Conservation (phyloP, 202 grass and related monocot species). For the Zizania palustris region DNA sequence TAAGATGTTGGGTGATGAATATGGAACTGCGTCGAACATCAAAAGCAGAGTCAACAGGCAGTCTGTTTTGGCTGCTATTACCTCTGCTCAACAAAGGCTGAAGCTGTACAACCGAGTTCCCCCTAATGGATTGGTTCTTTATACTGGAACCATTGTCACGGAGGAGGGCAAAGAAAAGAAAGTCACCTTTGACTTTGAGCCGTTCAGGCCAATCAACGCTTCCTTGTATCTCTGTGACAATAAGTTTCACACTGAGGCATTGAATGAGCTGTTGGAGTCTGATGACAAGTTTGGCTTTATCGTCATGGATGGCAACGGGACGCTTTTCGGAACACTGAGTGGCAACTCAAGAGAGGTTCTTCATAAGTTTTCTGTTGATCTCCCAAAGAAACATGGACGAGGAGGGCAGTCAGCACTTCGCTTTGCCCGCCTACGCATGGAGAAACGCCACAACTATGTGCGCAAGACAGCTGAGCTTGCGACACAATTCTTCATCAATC, state of each 20-base stretch:
- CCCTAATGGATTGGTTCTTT: slow-evolving; percentile 59
- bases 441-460: slow-evolving; percentile 61
- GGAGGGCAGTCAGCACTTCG: slow-evolving; percentile 59
- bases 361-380: slow-evolving; percentile 58
- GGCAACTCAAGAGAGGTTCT: slow-evolving; percentile 59
- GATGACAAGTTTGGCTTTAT: slow-evolving; percentile 77
- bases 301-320: slow-evolving; percentile 63
- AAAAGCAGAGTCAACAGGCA: slow-evolving; percentile 72
- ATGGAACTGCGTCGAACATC: slow-evolving; percentile 73
- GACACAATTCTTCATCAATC: slow-evolving; percentile 53
- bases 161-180: slow-evolving; percentile 70
- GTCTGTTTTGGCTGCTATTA: slow-evolving; percentile 64
- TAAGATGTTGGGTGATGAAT: slow-evolving; percentile 77
- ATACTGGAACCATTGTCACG: slow-evolving; percentile 64
- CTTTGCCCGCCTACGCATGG: slow-evolving; percentile 58
- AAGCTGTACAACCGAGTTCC: slow-evolving; percentile 71
- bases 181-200: slow-evolving; percentile 67
- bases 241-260: slow-evolving; percentile 60
- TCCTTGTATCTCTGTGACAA: slow-evolving; percentile 70
- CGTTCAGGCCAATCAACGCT: slow-evolving; percentile 60
- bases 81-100: slow-evolving; percentile 71
- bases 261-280: slow-evolving; percentile 60
- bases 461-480: slow-evolving; percentile 49
- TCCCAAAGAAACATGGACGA: slow-evolving; percentile 59
- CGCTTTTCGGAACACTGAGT: slow-evolving; percentile 58